Evolutionary conservation across 257 asterid species (phyloP).

Genomic region (Nicotiana knightiana): DNA sequence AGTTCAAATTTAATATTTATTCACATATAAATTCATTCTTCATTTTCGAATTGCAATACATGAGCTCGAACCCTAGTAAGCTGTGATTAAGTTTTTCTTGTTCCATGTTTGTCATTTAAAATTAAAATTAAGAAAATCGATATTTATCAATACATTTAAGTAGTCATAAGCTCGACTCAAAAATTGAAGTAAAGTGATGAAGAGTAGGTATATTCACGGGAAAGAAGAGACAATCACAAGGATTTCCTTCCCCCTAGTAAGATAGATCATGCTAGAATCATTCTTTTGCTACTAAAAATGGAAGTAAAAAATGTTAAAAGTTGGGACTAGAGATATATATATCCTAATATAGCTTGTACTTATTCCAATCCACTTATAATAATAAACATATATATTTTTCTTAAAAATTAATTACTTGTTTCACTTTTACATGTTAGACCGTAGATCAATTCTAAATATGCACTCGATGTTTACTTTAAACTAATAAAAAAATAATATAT

Average conservation of each 20-base stretch:
- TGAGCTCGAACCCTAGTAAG: not conserved
- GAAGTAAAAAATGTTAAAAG: not conserved
- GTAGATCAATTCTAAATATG: no score
- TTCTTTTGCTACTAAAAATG: not conserved
- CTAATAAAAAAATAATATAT: no score
- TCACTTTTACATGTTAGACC: no score
- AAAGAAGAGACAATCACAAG: not conserved
- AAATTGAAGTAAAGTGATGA: not conserved
- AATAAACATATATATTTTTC: no score
- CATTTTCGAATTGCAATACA: not conserved
- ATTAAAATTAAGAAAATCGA: not conserved
- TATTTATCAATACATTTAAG: not conserved
- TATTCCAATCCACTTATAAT: not conserved
- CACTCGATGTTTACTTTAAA: no score
- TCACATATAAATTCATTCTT: no score
- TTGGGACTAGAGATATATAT: not conserved
- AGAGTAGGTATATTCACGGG: not conserved
- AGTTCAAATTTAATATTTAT: no score
- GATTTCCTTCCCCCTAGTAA: not conserved
- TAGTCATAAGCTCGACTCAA: no score
- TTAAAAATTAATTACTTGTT: no score
- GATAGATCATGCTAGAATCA: slow-evolving; percentile 1
- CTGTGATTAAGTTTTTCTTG: not conserved
- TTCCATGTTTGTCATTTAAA: not conserved
- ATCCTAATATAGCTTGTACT: not conserved